Percentiles rank a stretch among this genome's conserved stretches.
phyloP scores from a whole-genome alignment of 331 rosid genomes.

The Prunus yedoensis region DNA sequence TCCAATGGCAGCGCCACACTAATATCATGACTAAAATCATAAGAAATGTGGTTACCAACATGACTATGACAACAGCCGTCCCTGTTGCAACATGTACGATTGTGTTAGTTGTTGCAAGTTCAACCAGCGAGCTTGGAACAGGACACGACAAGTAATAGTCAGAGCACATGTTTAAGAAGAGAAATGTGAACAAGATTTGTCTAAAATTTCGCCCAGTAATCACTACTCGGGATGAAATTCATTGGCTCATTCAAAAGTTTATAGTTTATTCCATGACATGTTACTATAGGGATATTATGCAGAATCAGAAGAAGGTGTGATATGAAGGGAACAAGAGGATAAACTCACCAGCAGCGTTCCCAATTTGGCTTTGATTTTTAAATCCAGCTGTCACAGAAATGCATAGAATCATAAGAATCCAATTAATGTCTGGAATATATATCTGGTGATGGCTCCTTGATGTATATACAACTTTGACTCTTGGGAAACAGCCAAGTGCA shows the following conservation, averaged over 20 bases:
- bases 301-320: not conserved
- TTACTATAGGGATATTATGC: not conserved
- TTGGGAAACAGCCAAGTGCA: constrained; percentile 33
- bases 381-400: constrained; percentile 24
- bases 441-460: constrained; percentile 23
- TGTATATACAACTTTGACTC: constrained; percentile 30
- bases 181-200: not conserved
- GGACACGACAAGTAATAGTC: not conserved
- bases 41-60: constrained; percentile 85
- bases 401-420: constrained; percentile 31
- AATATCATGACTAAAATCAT: constrained; percentile 87
- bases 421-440: constrained; percentile 31
- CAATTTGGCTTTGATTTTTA: constrained; percentile 20
- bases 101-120: not conserved
- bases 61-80: constrained; percentile 86
- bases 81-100: constrained; percentile 52
- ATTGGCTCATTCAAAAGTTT: too few relatives aligned
- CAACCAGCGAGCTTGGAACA: not conserved
- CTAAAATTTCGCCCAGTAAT: not conserved
- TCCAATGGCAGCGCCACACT: constrained; percentile 98
- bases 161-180: not conserved
- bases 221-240: not conserved
- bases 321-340: not conserved
- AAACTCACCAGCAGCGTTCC: constrained; percentile 30
- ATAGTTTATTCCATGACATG: too few relatives aligned